Percentiles rank a stretch among this genome's conserved stretches.
phyloP scores from a whole-genome alignment of 768 basidiomycete genomes.

The Leccinum sublutescens region DNA sequence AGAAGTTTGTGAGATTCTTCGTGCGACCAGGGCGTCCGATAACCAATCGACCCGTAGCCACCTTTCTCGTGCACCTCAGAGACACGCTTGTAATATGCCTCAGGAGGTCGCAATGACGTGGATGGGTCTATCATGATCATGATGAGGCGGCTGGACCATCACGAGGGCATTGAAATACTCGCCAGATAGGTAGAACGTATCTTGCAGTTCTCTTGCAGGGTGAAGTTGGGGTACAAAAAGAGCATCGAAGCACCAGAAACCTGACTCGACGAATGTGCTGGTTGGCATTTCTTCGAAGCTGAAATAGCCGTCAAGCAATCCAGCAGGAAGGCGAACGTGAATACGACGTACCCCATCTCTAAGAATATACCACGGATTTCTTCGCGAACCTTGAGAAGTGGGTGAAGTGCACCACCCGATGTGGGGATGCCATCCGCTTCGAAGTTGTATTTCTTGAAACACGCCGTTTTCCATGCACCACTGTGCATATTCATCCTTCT shows the following conservation, averaged over 20 bases:
- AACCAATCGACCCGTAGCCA: slow-evolving; percentile 91
- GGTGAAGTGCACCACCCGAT: slow-evolving; percentile 90
- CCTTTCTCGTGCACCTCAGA: slow-evolving; percentile 82
- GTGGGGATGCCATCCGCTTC: slow-evolving; percentile 92
- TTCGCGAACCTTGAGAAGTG: slow-evolving; percentile 94
- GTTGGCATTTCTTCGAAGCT: slow-evolving; percentile 99
- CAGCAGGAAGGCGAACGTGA: not conserved
- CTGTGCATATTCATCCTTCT: slow-evolving; percentile 39
- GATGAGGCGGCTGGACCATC: slow-evolving; percentile 2
- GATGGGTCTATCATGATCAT: slow-evolving; percentile 63
- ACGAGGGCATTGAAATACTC: slow-evolving; percentile 10
- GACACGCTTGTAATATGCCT: slow-evolving; percentile 84
- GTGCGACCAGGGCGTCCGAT: slow-evolving; percentile 93
- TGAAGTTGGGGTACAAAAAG: slow-evolving; percentile 99
- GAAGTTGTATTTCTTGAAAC: slow-evolving; percentile 98
- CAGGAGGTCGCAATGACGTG: slow-evolving; percentile 68
- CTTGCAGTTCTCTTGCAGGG: slow-evolving; percentile 95
- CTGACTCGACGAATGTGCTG: slow-evolving; percentile 91
- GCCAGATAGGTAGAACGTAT: slow-evolving; percentile 98
- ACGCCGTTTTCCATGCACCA: slow-evolving; percentile 90
- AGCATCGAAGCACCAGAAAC: slow-evolving; percentile 99
- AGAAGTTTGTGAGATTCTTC: slow-evolving; percentile 91
- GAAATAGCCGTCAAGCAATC: slow-evolving; percentile 6
- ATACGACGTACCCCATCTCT: slow-evolving; percentile 86
- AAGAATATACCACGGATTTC: slow-evolving; percentile 97